Evolutionary conservation across 1,139 yeast genomes (phyloP), one percentile per base, ranked within the genome.

Genomic region (Blastobotrys apis): DNA sequence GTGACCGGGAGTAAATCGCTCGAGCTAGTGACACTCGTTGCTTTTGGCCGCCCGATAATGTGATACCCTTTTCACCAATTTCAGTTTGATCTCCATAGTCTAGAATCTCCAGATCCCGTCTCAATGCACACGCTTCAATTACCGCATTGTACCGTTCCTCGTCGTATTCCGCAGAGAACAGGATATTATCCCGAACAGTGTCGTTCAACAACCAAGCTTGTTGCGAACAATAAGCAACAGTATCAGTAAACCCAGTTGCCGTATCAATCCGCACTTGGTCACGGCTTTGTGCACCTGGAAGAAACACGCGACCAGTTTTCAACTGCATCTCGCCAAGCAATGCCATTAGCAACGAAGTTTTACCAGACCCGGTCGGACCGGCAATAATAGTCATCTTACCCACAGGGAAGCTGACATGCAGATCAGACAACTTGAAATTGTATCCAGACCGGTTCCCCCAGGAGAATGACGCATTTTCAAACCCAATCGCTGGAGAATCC

Each of bases 291-390:
- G 31, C 29, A 48, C 90, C 90, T 1, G 97, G 97, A 43, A 90
- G 73, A 59, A 74, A 82, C 9, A 88, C 85, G 37, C 75, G 73
- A 58, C 98, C 98, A 1, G 67, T 64, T 8, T 71, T 55, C 44
- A 82, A 67, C 48, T 83, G 82, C 97, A 92, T 92, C 68, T 92
- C 98, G 60, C 98, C 98, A 35, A 92, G 72, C 45, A 92, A 71
- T 3, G 96, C 98, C 73, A 90, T 73, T 48, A 92, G 72, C 53
- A 92, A 67, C 0, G 97, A 90, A 2, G 96, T 84, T 65, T 92
- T 92, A 66, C 98, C 98, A 1, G 95, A 69, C 48, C 98, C 97
- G 10, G 97, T 92, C 10, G 95, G 84, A 25, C 98, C 98, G 58
- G 88, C 78, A 50, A 92, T 74, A 22, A 90, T 88, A 56, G 88